phyloP scores from a whole-genome alignment of 2,329 filamentous ascomycete genomes.

The Didymosphaeria variabile region DNA sequence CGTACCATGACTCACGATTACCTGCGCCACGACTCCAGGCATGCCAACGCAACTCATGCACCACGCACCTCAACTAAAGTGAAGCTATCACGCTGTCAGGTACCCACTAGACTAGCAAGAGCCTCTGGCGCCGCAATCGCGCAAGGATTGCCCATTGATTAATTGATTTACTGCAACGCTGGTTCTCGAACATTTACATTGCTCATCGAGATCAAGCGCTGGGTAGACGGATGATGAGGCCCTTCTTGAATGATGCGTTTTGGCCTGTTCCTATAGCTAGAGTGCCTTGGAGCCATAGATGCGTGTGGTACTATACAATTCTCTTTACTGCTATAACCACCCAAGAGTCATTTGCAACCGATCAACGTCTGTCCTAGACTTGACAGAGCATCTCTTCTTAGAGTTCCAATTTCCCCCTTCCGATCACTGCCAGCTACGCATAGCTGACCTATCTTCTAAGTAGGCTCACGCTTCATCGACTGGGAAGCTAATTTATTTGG shows the following conservation, averaged over 20 bases:
- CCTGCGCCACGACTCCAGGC: no score
- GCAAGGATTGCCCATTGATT: neutral
- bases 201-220: no score
- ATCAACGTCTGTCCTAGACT: no score
- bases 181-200: neutral
- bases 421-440: neutral
- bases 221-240: no score
- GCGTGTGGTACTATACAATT: no score
- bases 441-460: neutral
- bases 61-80: slow-evolving; percentile 2
- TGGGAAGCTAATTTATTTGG: neutral
- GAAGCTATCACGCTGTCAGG: slow-evolving; percentile 8
- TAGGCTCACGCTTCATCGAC: neutral
- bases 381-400: no score
- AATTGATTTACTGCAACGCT: neutral
- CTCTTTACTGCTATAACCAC: no score
- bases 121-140: neutral
- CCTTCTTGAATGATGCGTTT: no score
- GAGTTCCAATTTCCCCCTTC: neutral
- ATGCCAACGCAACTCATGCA: slow-evolving; percentile 3
- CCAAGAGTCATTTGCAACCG: no score
- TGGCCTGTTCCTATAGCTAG: no score
- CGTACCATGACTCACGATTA: neutral
- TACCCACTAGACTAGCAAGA: slow-evolving; percentile 1
- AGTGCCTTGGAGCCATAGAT: no score